Base-by-base conservation (phyloP, 106 monocot species). In the Amphibolis antarctica region DNA sequence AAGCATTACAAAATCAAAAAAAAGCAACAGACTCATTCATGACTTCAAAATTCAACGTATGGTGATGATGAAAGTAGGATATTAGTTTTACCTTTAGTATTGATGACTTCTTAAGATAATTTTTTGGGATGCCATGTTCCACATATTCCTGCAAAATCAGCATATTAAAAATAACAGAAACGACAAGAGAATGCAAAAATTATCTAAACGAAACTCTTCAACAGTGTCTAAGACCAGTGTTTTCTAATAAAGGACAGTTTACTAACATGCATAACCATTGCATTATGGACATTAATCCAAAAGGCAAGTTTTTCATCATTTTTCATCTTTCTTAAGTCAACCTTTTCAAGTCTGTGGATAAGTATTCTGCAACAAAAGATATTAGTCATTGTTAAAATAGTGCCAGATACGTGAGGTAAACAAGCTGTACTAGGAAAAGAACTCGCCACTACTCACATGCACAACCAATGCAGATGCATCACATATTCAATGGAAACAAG, bases 261-360 rank as follows among this genome's bases (percentile, higher is more conserved):
- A 62, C 51, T 96, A 84, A 98, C 96, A 82, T 90, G 84, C 96
- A 98, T 98, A 63, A 90, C 67, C 44, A 87, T 62, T 50, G 86
- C 84, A 77, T 98, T 98, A 70, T 98, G 86, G 64, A 98, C 62
- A 70, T 98, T 98, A 68, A 98, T 70, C 96, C 96, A 98, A 60
- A 98, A 90, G 1, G 96, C 84, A 45, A 98, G 61, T 66, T 83
- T 98, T 68, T 98, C 90, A 22, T 86, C 76, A 55, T 86, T 71
- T 28, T 68, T 85, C 86, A 98, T 61, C 48, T 77, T 84, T 66
- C 68, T 86, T 6, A 79, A 77, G 75, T 87, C 86, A 21, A 90
- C 65, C 29, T 72, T 73, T 76, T 86, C 82, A 48, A 98, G 64
- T 27, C 71, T 79, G 19, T 44, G 61, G 29, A 75, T 44, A 67